Evolutionary conservation across 257 asterid species (phyloP).

Genomic region (Ophiorrhiza pumila): DNA sequence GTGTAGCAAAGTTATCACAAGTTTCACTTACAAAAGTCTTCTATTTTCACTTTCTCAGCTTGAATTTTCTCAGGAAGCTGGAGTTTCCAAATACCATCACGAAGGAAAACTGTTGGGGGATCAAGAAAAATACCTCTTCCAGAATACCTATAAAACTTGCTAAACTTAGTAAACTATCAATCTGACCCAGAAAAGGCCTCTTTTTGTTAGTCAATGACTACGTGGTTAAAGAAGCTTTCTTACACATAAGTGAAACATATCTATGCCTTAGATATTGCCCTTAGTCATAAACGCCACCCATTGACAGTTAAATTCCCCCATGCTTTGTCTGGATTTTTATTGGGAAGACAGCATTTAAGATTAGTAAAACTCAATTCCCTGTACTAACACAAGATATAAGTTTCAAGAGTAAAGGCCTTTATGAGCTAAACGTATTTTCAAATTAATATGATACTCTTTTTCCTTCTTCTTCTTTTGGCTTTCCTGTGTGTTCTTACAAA

Average conservation of each 20-base stretch:
- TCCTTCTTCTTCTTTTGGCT: too few species aligned
- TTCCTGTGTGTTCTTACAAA: neutral
- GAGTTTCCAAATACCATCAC: constrained; percentile 66
- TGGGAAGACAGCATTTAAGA: neutral
- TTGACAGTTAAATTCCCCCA: neutral
- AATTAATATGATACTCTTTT: neutral
- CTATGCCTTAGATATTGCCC: neutral
- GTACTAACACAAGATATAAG: neutral
- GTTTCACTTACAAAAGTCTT: constrained; percentile 54
- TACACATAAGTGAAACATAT: neutral
- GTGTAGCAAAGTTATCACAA: constrained; percentile 2
- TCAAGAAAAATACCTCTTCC: constrained; percentile 93
- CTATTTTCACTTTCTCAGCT: constrained; percentile 30
- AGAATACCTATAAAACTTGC: constrained; percentile 57
- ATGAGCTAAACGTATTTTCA: neutral
- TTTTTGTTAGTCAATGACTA: neutral
- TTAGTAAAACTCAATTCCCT: neutral
- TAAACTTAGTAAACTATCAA: neutral
- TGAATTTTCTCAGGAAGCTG: constrained; percentile 63
- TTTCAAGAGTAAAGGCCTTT: neutral
- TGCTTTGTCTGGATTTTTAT: neutral
- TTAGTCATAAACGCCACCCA: neutral
- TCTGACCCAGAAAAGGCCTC: neutral
- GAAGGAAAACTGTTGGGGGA: constrained; percentile 80
- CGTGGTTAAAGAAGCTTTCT: neutral